Evolutionary conservation across 225 moss, liverwort and hornwort species (phyloP).

Genomic region (Straminergon stramineum): DNA sequence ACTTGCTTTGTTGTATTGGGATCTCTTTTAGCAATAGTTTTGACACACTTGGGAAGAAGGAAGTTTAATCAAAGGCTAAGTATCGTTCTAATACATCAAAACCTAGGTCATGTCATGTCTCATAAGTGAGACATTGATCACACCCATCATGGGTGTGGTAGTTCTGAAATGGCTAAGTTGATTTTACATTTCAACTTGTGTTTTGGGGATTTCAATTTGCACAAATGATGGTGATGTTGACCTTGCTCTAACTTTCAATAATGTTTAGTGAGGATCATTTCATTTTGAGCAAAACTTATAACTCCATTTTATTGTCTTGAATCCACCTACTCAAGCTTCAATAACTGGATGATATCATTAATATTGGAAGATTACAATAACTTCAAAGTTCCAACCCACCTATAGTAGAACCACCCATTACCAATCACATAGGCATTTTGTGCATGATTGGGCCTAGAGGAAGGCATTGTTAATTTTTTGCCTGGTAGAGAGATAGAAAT

Average conservation of each 20-base stretch:
- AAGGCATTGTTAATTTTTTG: no score
- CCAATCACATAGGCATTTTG: no score
- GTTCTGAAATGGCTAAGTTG: not conserved
- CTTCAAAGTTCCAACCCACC: not conserved
- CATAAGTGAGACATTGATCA: not conserved
- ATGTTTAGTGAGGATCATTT: no score
- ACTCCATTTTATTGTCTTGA: not conserved
- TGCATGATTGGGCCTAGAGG: no score
- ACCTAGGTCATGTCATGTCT: not conserved
- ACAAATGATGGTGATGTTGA: not conserved
- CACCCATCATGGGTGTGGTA: not conserved
- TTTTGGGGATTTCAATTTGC: not conserved
- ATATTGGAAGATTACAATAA: not conserved
- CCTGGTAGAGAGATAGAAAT: no score
- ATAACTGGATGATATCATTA: not conserved
- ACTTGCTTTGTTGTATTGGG: not conserved
- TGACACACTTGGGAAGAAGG: not conserved
- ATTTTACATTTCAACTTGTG: not conserved
- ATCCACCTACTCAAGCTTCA: not conserved
- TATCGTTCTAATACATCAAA: not conserved
- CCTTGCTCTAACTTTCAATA: not conserved
- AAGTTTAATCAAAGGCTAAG: no score
- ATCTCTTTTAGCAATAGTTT: not conserved
- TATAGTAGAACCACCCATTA: no score
- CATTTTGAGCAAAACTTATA: not conserved